phyloP scores from a whole-genome alignment of 208 protist genomes.

The Leishmania aethiopica region DNA sequence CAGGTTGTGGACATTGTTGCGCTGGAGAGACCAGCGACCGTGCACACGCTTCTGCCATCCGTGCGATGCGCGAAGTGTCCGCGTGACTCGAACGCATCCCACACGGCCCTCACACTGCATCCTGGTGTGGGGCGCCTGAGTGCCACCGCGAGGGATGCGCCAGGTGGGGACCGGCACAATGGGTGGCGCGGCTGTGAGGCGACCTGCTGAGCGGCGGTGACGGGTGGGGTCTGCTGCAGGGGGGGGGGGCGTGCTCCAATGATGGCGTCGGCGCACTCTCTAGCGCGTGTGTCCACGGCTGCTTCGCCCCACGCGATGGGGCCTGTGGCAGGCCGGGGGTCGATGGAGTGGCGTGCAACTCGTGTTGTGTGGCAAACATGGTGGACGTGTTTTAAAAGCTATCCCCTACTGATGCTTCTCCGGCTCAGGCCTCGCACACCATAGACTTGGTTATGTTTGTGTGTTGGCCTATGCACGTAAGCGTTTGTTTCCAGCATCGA shows the following conservation, averaged over 20 bases:
- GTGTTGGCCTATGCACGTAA: background rate
- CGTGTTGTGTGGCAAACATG: no score
- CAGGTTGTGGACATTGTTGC: background rate
- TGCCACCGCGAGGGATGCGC: no score
- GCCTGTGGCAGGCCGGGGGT: background rate
- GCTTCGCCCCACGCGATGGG: no score
- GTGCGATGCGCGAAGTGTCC: no score
- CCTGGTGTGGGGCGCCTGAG: no score
- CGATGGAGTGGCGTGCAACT: no score
- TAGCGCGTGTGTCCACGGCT: background rate
- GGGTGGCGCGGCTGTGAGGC: background rate
- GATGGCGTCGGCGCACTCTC: background rate
- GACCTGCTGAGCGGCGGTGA: background rate
- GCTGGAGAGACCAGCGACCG: no score
- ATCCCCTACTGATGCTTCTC: background rate
- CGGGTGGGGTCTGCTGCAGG: background rate
- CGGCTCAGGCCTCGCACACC: background rate
- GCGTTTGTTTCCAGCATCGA: background rate
- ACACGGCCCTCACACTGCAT: background rate
- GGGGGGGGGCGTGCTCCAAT: background rate
- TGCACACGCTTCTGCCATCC: background rate
- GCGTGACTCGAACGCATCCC: background rate
- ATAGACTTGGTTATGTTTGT: background rate
- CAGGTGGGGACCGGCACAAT: no score
- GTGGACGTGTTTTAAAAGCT: background rate